phyloP scores from a whole-genome alignment of 768 basidiomycete species.

The Chalciporus piperatus region DNA sequence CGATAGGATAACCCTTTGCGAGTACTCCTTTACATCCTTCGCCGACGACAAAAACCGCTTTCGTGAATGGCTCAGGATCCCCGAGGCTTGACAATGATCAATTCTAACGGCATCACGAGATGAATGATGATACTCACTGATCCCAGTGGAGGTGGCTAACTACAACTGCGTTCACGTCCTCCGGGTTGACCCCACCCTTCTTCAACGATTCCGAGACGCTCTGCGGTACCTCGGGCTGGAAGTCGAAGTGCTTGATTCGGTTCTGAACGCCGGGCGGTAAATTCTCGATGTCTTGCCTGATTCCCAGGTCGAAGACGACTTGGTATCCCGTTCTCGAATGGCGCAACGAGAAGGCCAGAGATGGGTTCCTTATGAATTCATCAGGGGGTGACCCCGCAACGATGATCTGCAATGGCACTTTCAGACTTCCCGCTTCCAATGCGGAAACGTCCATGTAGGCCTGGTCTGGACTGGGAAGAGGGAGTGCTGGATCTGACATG shows the following conservation, averaged over 20 bases:
- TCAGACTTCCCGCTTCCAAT: conserved; percentile 49
- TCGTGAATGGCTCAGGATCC: conserved; percentile 43
- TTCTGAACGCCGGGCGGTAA: conserved; percentile 35
- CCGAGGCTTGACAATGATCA: conserved; percentile 34
- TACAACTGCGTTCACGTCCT: conserved; percentile 43
- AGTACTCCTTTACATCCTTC: conserved; percentile 36
- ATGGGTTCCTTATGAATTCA: conserved; percentile 34
- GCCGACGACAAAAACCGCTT: conserved; percentile 48
- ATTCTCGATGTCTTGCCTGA: conserved; percentile 45
- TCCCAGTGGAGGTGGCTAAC: conserved; percentile 58
- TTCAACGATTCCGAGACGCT: conserved; percentile 46
- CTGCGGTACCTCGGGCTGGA: conserved; percentile 23
- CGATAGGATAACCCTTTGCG: conserved; percentile 40
- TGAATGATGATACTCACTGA: conserved; percentile 21
- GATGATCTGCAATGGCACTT: conserved; percentile 36
- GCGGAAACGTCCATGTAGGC: conserved; percentile 54
- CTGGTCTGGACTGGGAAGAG: conserved; percentile 34
- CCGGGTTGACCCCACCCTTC: conserved; percentile 45
- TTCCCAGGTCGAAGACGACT: conserved; percentile 58
- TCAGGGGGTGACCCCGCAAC: conserved; percentile 34
- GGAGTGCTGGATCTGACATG: conserved; percentile 1
- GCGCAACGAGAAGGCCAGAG: conserved; percentile 50
- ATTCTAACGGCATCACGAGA: background rate
- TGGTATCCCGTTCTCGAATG: conserved; percentile 42
- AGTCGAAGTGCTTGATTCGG: conserved; percentile 9